Percentiles rank a stretch among this genome's conserved stretches.
Evolutionary conservation across 2,329 filamentous ascomycete genomes (phyloP).

Genomic region (Trichoderma harzianum): DNA sequence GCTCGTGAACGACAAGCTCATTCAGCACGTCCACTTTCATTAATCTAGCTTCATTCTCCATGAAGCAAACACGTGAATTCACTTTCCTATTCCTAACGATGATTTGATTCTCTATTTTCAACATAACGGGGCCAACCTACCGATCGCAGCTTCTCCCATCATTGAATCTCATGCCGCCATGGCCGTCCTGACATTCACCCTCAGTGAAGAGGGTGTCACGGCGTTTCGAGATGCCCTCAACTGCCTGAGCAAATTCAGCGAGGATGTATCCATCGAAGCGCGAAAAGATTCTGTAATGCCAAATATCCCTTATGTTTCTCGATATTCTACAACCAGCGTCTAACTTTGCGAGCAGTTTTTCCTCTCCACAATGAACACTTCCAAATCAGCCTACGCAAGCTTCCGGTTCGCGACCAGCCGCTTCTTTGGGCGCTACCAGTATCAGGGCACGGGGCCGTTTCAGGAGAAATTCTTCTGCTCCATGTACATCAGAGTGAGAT

Average conservation of each 20-base stretch:
- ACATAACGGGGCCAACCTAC: not conserved
- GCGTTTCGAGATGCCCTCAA: slow-evolving; percentile 69
- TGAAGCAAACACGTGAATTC: not conserved
- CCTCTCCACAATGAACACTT: slow-evolving; percentile 73
- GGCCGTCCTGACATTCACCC: slow-evolving; percentile 67
- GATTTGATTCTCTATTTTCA: too few species aligned
- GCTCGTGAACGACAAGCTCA: not conserved
- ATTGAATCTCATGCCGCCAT: slow-evolving; percentile 33
- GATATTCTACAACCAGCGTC: not conserved
- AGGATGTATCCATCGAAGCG: slow-evolving; percentile 73
- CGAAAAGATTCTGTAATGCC: slow-evolving; percentile 59
- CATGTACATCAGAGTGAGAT: slow-evolving; percentile 63
- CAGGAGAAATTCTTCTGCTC: slow-evolving; percentile 68
- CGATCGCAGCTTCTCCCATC: not conserved
- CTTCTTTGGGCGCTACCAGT: slow-evolving; percentile 73
- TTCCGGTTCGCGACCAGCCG: slow-evolving; percentile 63
- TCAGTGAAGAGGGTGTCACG: slow-evolving; percentile 68
- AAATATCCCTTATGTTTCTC: not conserved
- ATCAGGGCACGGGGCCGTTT: slow-evolving; percentile 50
- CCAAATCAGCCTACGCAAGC: slow-evolving; percentile 74
- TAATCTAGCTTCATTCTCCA: too few species aligned
- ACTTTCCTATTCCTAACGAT: not conserved
- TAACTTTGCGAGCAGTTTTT: slow-evolving; percentile 51
- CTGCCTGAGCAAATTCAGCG: slow-evolving; percentile 76
- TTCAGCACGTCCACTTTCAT: not conserved